Evolutionary conservation across 805 yeast genomes (phyloP).

Genomic region (Kuraishia ogatae): DNA sequence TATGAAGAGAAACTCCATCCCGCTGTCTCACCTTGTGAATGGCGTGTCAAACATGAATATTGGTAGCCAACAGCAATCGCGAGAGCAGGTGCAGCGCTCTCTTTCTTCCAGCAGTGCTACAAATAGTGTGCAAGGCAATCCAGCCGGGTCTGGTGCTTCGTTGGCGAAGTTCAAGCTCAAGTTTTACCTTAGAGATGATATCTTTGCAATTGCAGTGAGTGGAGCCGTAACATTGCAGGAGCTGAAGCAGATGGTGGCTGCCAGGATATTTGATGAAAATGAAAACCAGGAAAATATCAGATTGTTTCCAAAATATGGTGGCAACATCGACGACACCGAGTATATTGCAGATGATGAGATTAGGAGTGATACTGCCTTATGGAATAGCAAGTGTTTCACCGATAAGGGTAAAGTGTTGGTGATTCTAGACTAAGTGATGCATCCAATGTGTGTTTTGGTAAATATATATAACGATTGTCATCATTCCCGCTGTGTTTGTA

Average conservation of each 20-base stretch:
- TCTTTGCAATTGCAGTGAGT: constrained; percentile 51
- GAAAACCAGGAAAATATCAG: constrained; percentile 12
- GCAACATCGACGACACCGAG: constrained; percentile 14
- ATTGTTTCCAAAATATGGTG: constrained; percentile 19
- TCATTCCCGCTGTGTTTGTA: neutral
- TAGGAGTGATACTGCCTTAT: constrained; percentile 13
- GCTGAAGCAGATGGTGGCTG: constrained; percentile 17
- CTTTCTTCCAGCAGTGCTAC: constrained; percentile 12
- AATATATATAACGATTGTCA: neutral
- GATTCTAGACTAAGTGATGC: constrained; percentile 8
- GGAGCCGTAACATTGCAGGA: constrained; percentile 14
- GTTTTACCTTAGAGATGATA: constrained; percentile 73
- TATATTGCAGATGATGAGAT: constrained; percentile 13
- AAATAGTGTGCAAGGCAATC: neutral
- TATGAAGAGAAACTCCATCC: constrained; percentile 9
- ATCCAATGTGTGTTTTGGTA: neutral
- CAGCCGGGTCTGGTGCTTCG: constrained; percentile 11
- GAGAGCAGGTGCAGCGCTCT: constrained; percentile 6
- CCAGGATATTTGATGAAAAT: constrained; percentile 21
- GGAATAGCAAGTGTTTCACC: constrained; percentile 16
- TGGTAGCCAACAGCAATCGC: neutral
- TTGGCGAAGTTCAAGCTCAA: constrained; percentile 50
- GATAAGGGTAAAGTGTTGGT: constrained; percentile 26
- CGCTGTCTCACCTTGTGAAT: constrained; percentile 7
- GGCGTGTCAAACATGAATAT: constrained; percentile 14